Evolutionary conservation across 768 basidiomycete genomes (phyloP).

Genomic region (Suillus brevipes): DNA sequence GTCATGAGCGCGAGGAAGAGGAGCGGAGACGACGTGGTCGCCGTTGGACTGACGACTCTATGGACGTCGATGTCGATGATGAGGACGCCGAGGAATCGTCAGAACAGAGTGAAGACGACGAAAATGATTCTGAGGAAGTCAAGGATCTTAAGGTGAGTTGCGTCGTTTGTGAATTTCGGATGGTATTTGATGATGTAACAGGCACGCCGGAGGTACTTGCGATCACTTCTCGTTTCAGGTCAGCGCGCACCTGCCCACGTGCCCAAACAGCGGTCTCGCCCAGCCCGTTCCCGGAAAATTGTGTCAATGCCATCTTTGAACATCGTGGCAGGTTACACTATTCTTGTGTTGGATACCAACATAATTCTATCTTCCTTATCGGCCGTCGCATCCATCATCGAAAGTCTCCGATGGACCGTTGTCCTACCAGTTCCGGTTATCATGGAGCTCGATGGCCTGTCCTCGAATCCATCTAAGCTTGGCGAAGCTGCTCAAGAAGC

Average conservation of each 20-base stretch:
- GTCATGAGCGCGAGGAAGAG: conserved; percentile 65
- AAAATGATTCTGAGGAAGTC: conserved; percentile 70
- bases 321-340: conserved; percentile 82
- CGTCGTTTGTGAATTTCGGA: conserved; percentile 7
- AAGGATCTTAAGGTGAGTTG: conserved; percentile 73
- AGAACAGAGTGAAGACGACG: conserved; percentile 53
- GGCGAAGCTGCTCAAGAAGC: conserved; percentile 75
- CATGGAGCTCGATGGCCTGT: conserved; percentile 95
- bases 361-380: conserved; percentile 84
- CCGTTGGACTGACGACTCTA: conserved; percentile 65
- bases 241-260: conserved; percentile 30
- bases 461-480: conserved; percentile 60
- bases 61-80: conserved; percentile 69
- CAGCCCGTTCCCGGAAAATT: conserved; percentile 29
- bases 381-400: conserved; percentile 71
- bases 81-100: conserved; percentile 46
- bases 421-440: conserved; percentile 92
- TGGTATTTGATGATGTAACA: conserved; percentile 30
- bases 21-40: conserved; percentile 62
- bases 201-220: conserved; percentile 76
- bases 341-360: conserved; percentile 94
- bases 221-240: conserved; percentile 58
- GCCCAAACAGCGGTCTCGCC: conserved; percentile 30
- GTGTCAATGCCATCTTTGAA: conserved; percentile 44
- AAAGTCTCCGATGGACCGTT: conserved; percentile 82